Percentiles rank a stretch among this genome's conserved stretches.
Conservation (phyloP, 1,139 yeast genomes). For the Geotrichum citri-aurantii region DNA sequence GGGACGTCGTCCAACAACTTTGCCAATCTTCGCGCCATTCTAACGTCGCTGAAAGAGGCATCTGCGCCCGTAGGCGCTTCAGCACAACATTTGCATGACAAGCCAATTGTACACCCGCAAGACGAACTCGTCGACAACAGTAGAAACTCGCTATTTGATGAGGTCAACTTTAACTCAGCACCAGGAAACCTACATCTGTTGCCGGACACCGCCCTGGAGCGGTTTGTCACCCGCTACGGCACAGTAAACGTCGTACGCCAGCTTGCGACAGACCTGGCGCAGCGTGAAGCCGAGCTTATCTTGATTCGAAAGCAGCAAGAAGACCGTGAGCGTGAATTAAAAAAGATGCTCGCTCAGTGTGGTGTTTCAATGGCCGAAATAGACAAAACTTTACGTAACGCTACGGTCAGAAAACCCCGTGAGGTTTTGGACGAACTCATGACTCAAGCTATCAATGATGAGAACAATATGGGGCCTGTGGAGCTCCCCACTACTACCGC, state of each 20-base stretch:
- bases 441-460: constrained; percentile 33
- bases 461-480: not conserved
- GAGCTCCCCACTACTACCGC: not conserved
- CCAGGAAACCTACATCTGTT: constrained; percentile 39
- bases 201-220: constrained; percentile 35
- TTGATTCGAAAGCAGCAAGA: constrained; percentile 41
- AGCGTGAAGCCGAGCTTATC: constrained; percentile 45
- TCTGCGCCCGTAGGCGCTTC: not conserved
- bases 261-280: constrained; percentile 46
- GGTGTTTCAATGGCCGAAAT: constrained; percentile 45
- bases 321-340: constrained; percentile 43
- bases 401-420: constrained; percentile 26
- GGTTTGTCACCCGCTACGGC: constrained; percentile 41
- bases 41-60: not conserved
- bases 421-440: constrained; percentile 30
- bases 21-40: not conserved
- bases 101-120: not conserved
- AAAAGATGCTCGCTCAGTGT: constrained; percentile 41
- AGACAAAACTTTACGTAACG: constrained; percentile 37
- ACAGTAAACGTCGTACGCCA: constrained; percentile 44
- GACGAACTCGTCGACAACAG: constrained; percentile 13
- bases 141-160: constrained; percentile 26
- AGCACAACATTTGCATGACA: constrained; percentile 1
- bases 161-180: constrained; percentile 26
- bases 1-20: not conserved